Conservation (phyloP, 129 eudicot genomes). For the Solidago caesia region DNA sequence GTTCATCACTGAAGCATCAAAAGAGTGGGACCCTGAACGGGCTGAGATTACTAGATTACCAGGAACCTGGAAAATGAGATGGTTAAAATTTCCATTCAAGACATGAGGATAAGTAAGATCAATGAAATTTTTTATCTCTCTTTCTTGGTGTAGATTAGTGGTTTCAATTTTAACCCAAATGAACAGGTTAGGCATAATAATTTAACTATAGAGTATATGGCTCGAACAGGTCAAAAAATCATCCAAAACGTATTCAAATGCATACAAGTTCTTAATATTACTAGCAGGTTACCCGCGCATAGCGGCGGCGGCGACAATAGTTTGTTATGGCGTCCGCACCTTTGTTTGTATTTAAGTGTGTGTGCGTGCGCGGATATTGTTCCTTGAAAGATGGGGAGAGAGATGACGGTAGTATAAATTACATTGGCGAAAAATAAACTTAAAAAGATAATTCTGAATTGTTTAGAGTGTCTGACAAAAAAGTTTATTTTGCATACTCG, state of each 20-base stretch:
- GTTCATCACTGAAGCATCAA: constrained; percentile 90
- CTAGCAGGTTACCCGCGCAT: no score
- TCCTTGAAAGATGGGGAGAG: no score
- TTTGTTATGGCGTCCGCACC: no score
- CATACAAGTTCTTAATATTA: neutral
- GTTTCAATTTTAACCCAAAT: neutral
- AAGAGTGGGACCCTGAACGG: constrained; percentile 84
- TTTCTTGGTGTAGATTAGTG: neutral
- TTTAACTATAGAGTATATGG: neutral
- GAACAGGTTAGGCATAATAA: no score
- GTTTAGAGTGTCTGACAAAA: no score
- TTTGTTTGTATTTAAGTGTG: no score
- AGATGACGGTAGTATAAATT: no score
- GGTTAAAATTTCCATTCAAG: neutral
- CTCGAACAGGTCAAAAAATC: neutral
- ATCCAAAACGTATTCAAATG: neutral
- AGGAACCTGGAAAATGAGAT: constrained; percentile 62
- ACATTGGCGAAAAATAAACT: no score
- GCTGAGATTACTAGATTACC: constrained; percentile 93
- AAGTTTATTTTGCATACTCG: no score
- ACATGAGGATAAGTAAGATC: neutral
- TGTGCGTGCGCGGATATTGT: no score
- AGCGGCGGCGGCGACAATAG: no score
- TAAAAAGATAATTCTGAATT: no score
- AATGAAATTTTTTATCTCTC: neutral